phyloP scores from a whole-genome alignment of 1,284 basidiomycete species.

The Papiliotrema terrestris region DNA sequence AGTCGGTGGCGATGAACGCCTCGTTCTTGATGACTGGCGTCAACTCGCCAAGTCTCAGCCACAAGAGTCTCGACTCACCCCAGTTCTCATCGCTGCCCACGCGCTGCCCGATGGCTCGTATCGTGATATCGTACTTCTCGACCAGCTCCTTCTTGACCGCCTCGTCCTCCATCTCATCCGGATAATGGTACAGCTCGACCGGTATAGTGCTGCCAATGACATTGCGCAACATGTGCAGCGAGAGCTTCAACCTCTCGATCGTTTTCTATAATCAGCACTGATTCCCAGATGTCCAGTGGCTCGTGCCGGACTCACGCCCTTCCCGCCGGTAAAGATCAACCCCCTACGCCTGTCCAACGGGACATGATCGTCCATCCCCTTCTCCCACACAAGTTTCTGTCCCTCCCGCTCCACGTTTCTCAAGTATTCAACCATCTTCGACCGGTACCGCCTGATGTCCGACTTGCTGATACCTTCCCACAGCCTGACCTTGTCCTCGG shows the following conservation, averaged over 20 bases:
- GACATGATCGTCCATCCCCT: constrained; percentile 29
- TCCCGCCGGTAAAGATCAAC: constrained; percentile 50
- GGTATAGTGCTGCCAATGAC: constrained; percentile 47
- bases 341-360: constrained; percentile 36
- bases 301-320: constrained; percentile 35
- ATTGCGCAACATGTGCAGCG: constrained; percentile 47
- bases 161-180: constrained; percentile 46
- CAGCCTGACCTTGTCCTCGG: constrained; percentile 39
- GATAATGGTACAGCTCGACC: constrained; percentile 51
- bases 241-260: constrained; percentile 39
- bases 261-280: constrained; percentile 34
- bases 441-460: constrained; percentile 40
- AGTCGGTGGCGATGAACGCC: constrained; percentile 42
- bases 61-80: constrained; percentile 17
- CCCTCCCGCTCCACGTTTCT: constrained; percentile 40
- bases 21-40: constrained; percentile 42
- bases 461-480: constrained; percentile 41
- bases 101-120: constrained; percentile 20
- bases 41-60: not conserved
- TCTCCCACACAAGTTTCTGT: constrained; percentile 41
- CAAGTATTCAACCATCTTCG: constrained; percentile 46
- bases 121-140: constrained; percentile 27
- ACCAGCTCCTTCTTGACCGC: constrained; percentile 30
- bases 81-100: constrained; percentile 33
- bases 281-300: not conserved